A percentile compares a stretch with the other conserved stretches of the same genome.
These are phyloP conservation scores for Solidago caesia DNA, from an alignment of 129 eudicot genomes.

Conservation along the genomic window DNA sequence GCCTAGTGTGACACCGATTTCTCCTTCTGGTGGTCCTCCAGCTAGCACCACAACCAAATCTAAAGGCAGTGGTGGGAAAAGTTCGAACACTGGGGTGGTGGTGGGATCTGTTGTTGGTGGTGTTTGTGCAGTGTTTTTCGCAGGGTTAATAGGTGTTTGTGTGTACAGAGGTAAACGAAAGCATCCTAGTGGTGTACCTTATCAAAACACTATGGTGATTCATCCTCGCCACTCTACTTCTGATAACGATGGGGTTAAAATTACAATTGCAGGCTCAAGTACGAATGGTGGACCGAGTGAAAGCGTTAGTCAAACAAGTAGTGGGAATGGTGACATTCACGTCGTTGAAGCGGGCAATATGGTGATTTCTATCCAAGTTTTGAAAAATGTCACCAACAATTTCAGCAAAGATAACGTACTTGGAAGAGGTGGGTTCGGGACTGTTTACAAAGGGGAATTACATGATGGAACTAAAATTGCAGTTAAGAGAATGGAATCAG, in stretches of 20 bases:
- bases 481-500: conserved; percentile 89
- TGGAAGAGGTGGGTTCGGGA: conserved; percentile 96
- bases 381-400: conserved; percentile 76
- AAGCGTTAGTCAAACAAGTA: conserved; percentile 44
- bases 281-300: conserved; percentile 54
- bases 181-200: conserved; percentile 39
- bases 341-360: conserved; percentile 71
- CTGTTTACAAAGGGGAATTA: conserved; percentile 86
- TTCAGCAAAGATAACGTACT: conserved; percentile 67
- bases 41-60: conserved; percentile 20
- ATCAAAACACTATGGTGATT: conserved; percentile 54
- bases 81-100: conserved; percentile 45
- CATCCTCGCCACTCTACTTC: conserved; percentile 76
- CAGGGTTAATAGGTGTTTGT: conserved; percentile 50
- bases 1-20: conserved; percentile 39
- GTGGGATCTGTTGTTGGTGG: conserved; percentile 69
- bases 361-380: conserved; percentile 82
- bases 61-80: conserved; percentile 27
- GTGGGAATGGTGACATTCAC: conserved; percentile 59
- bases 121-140: conserved; percentile 41
- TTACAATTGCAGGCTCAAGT: conserved; percentile 63
- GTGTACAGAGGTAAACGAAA: conserved; percentile 48
- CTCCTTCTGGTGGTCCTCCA: conserved; percentile 36
- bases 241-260: conserved; percentile 65
- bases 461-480: conserved; percentile 93